A percentile compares a stretch with the other conserved stretches of the same genome.
These are phyloP conservation scores for Sporothrix schenckii DNA, from an alignment of 2,329 filamentous ascomycete genomes.

Conservation along the genomic window DNA sequence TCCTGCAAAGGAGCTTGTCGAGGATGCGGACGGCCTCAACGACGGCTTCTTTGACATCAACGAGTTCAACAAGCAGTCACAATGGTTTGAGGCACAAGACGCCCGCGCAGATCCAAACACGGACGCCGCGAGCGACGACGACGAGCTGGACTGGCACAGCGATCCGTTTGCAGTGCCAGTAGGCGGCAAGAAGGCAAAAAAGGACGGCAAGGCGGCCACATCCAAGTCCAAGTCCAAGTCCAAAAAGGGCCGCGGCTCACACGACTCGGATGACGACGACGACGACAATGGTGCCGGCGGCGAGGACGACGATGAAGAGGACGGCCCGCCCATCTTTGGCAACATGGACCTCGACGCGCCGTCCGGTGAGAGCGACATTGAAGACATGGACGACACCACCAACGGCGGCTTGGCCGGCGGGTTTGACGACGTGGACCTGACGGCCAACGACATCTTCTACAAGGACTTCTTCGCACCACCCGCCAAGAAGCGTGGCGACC, in stretches of 20 bases:
- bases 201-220: conserved; percentile 34
- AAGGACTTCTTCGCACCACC: conserved; percentile 92
- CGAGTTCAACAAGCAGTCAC: conserved; percentile 92
- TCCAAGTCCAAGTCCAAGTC: neutral
- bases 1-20: conserved; percentile 59
- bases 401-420: conserved; percentile 52
- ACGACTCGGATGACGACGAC: conserved; percentile 34
- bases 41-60: conserved; percentile 98
- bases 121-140: conserved; percentile 75
- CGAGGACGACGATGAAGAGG: conserved; percentile 65
- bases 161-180: conserved; percentile 64
- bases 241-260: conserved; percentile 28
- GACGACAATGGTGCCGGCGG: conserved; percentile 42
- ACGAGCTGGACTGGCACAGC: conserved; percentile 77
- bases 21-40: conserved; percentile 84
- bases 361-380: conserved; percentile 68
- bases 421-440: conserved; percentile 48
- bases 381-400: conserved; percentile 62
- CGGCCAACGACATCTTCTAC: conserved; percentile 89
- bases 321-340: conserved; percentile 80
- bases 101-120: conserved; percentile 73
- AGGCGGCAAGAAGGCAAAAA: conserved; percentile 36
- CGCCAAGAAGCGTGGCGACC: conserved; percentile 67
- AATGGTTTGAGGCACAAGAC: conserved; percentile 86
- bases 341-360: conserved; percentile 74